A percentile compares a stretch with the other conserved stretches of the same genome.
phyloP scores from a whole-genome alignment of 164 flowering plant genomes.

The Litsea cubeba region DNA sequence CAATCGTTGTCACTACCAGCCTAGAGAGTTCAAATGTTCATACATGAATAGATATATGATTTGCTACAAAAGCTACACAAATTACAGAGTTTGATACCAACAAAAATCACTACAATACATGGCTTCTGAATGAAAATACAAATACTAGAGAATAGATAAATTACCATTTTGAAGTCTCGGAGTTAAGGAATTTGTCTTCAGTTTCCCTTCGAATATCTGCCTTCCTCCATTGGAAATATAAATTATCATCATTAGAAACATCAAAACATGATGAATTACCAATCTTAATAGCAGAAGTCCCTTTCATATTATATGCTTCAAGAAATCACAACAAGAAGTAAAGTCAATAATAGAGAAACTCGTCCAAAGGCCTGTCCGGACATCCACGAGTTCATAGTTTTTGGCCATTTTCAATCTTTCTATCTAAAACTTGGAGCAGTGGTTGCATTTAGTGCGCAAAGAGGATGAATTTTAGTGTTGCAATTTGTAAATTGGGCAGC shows the following conservation, averaged over 20 bases:
- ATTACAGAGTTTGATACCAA: background rate
- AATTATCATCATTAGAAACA: background rate
- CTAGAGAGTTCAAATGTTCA: background rate
- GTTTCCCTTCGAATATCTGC: slow-evolving; percentile 32
- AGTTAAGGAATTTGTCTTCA: slow-evolving; percentile 17
- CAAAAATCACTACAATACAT: background rate
- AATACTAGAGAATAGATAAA: slow-evolving; percentile 3
- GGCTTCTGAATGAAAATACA: background rate
- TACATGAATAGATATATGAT: background rate
- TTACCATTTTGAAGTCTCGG: slow-evolving; percentile 28
- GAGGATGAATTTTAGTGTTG: too few relatives aligned
- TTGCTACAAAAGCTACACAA: background rate
- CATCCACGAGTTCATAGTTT: background rate
- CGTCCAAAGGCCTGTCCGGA: background rate
- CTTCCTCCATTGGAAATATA: slow-evolving; percentile 27
- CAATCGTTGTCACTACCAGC: background rate
- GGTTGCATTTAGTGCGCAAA: too few relatives aligned
- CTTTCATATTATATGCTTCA: background rate
- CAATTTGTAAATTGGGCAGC: too few relatives aligned
- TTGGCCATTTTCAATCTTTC: background rate
- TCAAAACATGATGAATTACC: background rate
- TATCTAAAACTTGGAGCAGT: background rate
- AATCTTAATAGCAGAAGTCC: background rate
- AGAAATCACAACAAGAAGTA: background rate
- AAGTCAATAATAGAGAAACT: background rate